Conservation (phyloP, 2,329 filamentous ascomycete genomes). For the Fusarium haematococcum region DNA sequence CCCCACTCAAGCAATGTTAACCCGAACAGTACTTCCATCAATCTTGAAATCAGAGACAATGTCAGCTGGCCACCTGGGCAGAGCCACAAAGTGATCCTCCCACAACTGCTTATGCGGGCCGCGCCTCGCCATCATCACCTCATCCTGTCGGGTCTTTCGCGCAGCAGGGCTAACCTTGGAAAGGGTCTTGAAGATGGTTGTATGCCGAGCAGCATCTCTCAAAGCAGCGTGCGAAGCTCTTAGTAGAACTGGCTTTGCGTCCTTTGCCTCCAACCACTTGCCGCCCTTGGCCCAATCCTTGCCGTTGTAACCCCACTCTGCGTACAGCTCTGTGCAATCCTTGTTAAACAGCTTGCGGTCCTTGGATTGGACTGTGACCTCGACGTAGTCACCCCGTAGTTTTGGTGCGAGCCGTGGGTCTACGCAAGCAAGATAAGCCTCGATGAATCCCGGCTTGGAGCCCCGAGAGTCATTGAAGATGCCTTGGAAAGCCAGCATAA, state of each 20-base stretch:
- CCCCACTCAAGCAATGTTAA: background rate
- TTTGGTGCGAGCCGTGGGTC: no score
- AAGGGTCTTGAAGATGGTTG: background rate
- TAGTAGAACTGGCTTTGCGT: fast-evolving
- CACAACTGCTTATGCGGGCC: background rate
- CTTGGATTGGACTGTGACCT: no score
- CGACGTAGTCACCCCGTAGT: no score
- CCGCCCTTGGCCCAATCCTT: background rate
- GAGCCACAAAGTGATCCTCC: background rate
- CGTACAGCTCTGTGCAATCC: no score
- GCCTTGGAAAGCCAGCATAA: no score
- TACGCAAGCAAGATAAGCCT: no score
- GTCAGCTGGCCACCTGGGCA: fast-evolving
- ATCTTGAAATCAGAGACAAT: background rate
- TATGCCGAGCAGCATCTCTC: fast-evolving
- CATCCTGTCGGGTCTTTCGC: background rate
- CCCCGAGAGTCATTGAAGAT: no score
- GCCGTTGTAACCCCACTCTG: no score
- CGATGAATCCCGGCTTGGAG: no score
- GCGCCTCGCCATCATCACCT: background rate
- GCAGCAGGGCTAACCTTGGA: fast-evolving
- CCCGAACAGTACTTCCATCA: background rate
- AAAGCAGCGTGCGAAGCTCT: fast-evolving
- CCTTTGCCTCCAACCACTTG: background rate
- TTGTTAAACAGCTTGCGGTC: no score